Evolutionary conservation across 768 basidiomycete genomes (phyloP).

Genomic region (Russula emetica): DNA sequence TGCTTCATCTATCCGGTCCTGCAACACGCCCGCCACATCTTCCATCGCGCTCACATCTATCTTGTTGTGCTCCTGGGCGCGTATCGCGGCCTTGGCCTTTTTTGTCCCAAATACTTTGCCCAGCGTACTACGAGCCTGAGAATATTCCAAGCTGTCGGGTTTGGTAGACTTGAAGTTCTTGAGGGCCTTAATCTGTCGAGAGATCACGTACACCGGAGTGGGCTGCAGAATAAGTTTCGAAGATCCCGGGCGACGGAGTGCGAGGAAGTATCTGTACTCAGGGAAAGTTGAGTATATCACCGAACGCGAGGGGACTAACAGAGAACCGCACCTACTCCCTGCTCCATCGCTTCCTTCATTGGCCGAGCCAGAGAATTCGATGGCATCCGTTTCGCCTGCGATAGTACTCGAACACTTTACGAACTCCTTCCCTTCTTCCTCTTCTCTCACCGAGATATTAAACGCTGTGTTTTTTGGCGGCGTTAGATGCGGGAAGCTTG

Average conservation of each 20-base stretch:
- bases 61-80: conserved; percentile 81
- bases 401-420: conserved; percentile 43
- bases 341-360: conserved; percentile 47
- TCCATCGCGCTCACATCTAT: conserved; percentile 88
- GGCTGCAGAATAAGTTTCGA: conserved; percentile 66
- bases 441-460: conserved; percentile 49
- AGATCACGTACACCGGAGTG: conserved; percentile 62
- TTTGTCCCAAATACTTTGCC: conserved; percentile 94
- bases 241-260: conserved; percentile 73
- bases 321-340: conserved; percentile 61
- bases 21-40: conserved; percentile 73
- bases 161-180: conserved; percentile 56
- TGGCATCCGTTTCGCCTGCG: conserved; percentile 76
- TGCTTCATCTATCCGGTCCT: conserved; percentile 74
- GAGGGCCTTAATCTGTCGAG: conserved; percentile 78
- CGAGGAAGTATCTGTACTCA: conserved; percentile 68
- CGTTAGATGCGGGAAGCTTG: conserved; percentile 60
- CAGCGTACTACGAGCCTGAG: conserved; percentile 67
- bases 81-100: conserved; percentile 84
- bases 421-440: conserved; percentile 35
- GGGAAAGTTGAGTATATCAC: background rate
- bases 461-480: conserved; percentile 58
- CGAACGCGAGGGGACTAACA: too few relatives aligned
- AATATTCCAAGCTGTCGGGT: conserved; percentile 51
- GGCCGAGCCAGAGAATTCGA: conserved; percentile 74